Percentiles rank a stretch among this genome's conserved stretches.
Conservation (phyloP, 345 rosid species). For the Nephelium lappaceum region DNA sequence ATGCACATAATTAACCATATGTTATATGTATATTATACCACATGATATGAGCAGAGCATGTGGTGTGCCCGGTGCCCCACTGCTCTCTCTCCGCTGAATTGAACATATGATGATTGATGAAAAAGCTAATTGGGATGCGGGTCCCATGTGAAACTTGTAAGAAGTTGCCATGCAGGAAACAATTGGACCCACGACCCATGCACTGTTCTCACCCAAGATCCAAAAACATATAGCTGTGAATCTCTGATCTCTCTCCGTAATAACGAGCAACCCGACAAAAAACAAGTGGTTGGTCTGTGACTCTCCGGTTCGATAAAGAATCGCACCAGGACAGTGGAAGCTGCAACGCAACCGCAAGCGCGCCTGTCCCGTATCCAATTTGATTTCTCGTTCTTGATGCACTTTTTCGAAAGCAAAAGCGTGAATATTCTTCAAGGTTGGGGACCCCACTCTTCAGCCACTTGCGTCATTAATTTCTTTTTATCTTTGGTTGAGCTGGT, state of each 20-base stretch:
- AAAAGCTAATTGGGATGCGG: neutral
- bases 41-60: no score
- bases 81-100: neutral
- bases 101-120: neutral
- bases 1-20: no score
- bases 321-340: neutral
- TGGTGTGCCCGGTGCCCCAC: no score
- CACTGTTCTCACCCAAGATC: neutral
- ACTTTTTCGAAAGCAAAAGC: neutral
- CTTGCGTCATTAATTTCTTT: neutral
- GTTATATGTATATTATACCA: no score
- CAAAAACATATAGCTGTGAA: neutral
- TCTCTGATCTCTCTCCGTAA: neutral
- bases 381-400: neutral
- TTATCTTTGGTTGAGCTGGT: neutral
- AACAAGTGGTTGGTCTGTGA: neutral
- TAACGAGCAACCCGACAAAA: neutral
- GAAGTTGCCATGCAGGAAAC: neutral
- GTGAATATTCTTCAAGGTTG: neutral
- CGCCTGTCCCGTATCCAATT: no score
- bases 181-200: slow-evolving; percentile 7
- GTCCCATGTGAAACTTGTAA: neutral
- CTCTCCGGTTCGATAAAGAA: neutral
- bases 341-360: no score
- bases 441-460: neutral